Percentiles rank a stretch among this genome's conserved stretches.
phyloP scores from a whole-genome alignment of 306 rosid species.

The Gastrolobium villosum region DNA sequence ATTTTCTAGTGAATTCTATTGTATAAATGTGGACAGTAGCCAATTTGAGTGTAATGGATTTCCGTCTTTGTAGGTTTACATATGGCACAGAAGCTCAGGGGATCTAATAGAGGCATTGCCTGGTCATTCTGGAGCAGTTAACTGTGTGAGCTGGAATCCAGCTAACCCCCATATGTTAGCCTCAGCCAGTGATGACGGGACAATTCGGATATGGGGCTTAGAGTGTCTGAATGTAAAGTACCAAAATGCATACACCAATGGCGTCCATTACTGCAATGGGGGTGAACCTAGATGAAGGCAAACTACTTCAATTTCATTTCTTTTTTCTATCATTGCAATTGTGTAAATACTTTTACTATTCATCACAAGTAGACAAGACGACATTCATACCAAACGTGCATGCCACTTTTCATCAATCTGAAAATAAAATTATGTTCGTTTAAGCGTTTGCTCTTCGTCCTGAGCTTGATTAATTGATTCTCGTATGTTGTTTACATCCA shows the following conservation, averaged over 20 bases:
- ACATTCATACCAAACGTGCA: conserved; percentile 74
- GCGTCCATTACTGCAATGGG: conserved; percentile 79
- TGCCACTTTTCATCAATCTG: conserved; percentile 61
- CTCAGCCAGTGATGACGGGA: conserved; percentile 94
- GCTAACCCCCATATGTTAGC: conserved; percentile 95
- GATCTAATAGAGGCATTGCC: conserved; percentile 76
- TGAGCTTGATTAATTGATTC: background rate
- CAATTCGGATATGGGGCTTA: conserved; percentile 94
- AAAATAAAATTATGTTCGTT: conserved; percentile 58
- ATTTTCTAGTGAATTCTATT: conserved; percentile 4
- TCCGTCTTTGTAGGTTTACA: conserved; percentile 70
- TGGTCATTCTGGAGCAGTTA: conserved; percentile 97
- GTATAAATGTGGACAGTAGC: background rate
- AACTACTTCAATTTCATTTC: conserved; percentile 50
- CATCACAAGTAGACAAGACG: conserved; percentile 50
- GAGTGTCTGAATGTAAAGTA: conserved; percentile 66
- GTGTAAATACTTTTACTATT: conserved; percentile 78
- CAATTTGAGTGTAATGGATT: conserved; percentile 37
- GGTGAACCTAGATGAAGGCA: conserved; percentile 62
- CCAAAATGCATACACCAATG: conserved; percentile 71
- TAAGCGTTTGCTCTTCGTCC: background rate
- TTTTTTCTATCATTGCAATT: conserved; percentile 67
- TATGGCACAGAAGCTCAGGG: conserved; percentile 86
- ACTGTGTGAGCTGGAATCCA: conserved; percentile 98
- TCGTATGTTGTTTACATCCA: background rate